Percentiles rank a stretch among this genome's conserved stretches.
phyloP scores from a whole-genome alignment of 192 early-diverging fungal species.

The Jimgerdemannia lactiflua region DNA sequence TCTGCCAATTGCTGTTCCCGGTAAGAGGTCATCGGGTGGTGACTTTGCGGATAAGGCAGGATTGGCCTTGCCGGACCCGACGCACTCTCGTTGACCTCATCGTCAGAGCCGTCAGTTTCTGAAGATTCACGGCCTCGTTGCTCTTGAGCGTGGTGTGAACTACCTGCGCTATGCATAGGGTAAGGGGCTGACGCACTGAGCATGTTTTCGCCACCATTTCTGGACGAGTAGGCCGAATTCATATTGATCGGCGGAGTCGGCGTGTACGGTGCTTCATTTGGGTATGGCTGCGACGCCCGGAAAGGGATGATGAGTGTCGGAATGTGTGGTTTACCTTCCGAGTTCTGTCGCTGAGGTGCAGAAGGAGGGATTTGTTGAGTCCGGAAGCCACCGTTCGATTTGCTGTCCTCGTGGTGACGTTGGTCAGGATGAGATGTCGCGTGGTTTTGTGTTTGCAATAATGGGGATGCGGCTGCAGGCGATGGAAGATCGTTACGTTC shows the following conservation, averaged over 20 bases:
- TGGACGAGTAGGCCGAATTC: neutral
- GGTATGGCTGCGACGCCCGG: neutral
- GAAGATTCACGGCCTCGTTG: neutral
- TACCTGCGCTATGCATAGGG: neutral
- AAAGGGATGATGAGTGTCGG: constrained; percentile 8
- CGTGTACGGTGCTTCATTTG: constrained; percentile 1
- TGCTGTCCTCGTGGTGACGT: neutral
- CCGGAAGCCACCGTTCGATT: neutral
- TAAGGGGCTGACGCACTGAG: neutral
- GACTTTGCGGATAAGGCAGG: neutral
- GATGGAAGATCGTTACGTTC: constrained; percentile 1
- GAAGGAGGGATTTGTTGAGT: neutral
- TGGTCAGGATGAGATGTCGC: neutral
- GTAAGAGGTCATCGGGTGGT: neutral
- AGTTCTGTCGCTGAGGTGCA: constrained; percentile 4
- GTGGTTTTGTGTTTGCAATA: neutral
- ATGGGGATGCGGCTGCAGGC: constrained; percentile 6
- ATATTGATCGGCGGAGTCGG: constrained; percentile 1
- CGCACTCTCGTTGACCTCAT: neutral
- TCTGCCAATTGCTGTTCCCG: neutral
- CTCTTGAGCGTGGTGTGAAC: neutral
- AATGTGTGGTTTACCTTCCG: constrained; percentile 7
- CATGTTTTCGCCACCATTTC: neutral
- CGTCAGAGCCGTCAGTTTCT: neutral
- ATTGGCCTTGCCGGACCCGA: neutral